Conservation (phyloP, 208 protist genomes). For the Acanthamoeba triangularis region DNA sequence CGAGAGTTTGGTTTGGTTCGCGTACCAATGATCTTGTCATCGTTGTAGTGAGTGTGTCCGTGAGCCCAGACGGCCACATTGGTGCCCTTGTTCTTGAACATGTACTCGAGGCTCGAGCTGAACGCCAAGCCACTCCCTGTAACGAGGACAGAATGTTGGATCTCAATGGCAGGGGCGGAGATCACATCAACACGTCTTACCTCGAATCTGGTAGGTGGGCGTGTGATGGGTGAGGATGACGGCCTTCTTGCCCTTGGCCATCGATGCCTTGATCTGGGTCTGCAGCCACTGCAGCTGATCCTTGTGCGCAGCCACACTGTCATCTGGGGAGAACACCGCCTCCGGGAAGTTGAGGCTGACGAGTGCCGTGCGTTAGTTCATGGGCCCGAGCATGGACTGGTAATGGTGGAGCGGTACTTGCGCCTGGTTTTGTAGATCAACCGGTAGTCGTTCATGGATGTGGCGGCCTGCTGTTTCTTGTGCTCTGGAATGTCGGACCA, state of each 20-base stretch:
- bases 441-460: constrained; percentile 58
- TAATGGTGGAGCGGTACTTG: background rate
- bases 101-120: constrained; percentile 25
- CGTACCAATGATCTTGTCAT: constrained; percentile 28
- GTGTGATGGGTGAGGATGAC: constrained; percentile 45
- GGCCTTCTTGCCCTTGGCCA: constrained; percentile 27
- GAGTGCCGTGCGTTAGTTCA: too few species aligned
- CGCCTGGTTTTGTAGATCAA: constrained; percentile 58
- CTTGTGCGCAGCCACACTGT: background rate
- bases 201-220: background rate
- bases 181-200: background rate
- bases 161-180: background rate
- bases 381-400: too few species aligned
- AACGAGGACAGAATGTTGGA: background rate
- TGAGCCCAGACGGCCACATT: constrained; percentile 43
- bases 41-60: constrained; percentile 61
- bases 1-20: background rate
- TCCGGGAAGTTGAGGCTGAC: background rate
- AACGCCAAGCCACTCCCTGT: constrained; percentile 17
- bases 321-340: background rate
- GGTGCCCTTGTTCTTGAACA: constrained; percentile 5
- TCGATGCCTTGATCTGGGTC: background rate
- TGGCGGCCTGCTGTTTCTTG: background rate
- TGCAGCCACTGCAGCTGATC: background rate
- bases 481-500: background rate